These are phyloP conservation scores for Zymoseptoria ardabiliae DNA, from an alignment of 2,329 filamentous ascomycete species.

Conservation along the genomic window DNA sequence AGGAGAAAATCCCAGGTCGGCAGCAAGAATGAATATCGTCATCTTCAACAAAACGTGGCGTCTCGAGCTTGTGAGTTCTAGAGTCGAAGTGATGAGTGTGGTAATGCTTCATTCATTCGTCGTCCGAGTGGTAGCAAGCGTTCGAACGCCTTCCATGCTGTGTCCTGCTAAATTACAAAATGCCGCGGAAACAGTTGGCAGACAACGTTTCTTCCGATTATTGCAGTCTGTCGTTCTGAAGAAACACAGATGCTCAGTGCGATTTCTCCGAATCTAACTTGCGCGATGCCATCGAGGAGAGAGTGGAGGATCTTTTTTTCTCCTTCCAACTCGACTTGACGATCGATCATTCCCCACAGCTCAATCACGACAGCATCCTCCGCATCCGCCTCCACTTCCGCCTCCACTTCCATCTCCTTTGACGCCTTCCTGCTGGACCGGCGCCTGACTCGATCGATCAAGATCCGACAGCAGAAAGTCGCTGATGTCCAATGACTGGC, in stretches of 20 bases:
- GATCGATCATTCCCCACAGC: background rate
- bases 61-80: too few species aligned
- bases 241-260: background rate
- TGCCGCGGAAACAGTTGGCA: background rate
- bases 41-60: background rate
- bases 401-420: background rate
- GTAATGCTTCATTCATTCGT: background rate
- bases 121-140: background rate
- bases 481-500: slow-evolving; percentile 14
- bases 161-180: background rate
- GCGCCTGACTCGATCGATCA: slow-evolving; percentile 2
- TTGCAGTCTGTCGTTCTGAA: background rate
- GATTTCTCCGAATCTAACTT: background rate
- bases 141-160: background rate
- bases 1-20: background rate
- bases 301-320: background rate
- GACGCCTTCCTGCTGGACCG: background rate
- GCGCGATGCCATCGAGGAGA: background rate
- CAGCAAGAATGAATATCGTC: background rate
- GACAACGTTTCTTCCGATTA: background rate
- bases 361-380: slow-evolving; percentile 8
- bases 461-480: slow-evolving; percentile 20
- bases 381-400: background rate
- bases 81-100: too few species aligned
- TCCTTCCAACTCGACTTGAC: background rate